Conservation (phyloP, 202 grass and related monocot genomes). For the Zizania palustris region DNA sequence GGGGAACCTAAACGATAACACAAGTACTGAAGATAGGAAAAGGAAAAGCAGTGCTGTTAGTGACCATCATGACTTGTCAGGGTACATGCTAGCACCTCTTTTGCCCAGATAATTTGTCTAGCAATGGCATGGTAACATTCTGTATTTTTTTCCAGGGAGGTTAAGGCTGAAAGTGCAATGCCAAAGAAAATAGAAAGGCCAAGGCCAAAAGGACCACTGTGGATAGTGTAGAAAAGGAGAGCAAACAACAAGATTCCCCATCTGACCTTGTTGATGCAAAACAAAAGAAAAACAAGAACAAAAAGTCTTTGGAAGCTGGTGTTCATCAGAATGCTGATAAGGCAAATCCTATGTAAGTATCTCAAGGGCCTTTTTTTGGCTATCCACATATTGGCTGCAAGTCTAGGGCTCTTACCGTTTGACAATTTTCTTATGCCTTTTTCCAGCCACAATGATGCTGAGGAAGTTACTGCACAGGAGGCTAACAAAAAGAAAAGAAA, state of each 20-base stretch:
- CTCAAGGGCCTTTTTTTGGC: slow-evolving; percentile 30
- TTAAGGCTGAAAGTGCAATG: slow-evolving; percentile 30
- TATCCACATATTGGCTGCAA: slow-evolving; percentile 6
- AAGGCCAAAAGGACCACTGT: slow-evolving; percentile 42
- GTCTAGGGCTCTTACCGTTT: slow-evolving; percentile 17
- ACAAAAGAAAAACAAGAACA: slow-evolving; percentile 53
- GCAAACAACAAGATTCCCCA: slow-evolving; percentile 37
- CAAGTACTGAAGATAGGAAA: slow-evolving; percentile 59
- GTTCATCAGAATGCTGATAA: slow-evolving; percentile 39
- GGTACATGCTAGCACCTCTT: slow-evolving; percentile 41
- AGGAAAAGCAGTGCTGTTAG: slow-evolving; percentile 57
- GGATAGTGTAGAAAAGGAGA: slow-evolving; percentile 49
- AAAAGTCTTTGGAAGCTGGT: slow-evolving; percentile 39
- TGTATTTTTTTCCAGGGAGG: slow-evolving; percentile 41
- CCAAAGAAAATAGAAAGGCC: slow-evolving; percentile 63
- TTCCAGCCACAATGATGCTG: slow-evolving; percentile 46
- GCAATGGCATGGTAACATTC: background rate
- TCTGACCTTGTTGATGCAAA: slow-evolving; percentile 48
- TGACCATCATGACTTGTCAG: slow-evolving; percentile 40
- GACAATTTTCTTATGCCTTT: background rate
- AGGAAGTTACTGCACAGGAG: slow-evolving; percentile 39
- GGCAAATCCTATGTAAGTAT: slow-evolving; percentile 48
- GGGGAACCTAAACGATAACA: slow-evolving; percentile 14
- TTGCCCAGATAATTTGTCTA: slow-evolving; percentile 16
- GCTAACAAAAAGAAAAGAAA: slow-evolving; percentile 75